Evolutionary conservation across 2,329 filamentous ascomycete species (phyloP).

Genomic region (Fusarium brevicatenulatum): DNA sequence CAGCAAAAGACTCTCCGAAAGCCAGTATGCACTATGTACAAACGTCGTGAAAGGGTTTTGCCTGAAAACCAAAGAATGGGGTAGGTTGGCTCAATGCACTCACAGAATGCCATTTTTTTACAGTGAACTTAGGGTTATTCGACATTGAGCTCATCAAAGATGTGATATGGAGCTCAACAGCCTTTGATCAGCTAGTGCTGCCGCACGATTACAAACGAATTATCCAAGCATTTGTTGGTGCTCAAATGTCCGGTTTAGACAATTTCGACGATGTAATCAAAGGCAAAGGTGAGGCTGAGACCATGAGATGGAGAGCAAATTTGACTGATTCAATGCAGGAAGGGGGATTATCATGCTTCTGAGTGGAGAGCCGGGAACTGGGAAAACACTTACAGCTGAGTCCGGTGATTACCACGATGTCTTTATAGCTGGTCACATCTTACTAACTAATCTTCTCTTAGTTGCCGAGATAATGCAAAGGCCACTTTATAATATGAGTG

Average conservation of each 20-base stretch:
- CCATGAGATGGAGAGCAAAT: fast-evolving
- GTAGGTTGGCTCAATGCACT: background rate
- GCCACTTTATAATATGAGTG: conserved; percentile 11
- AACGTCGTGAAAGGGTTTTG: conserved; percentile 1
- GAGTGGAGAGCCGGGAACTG: conserved; percentile 14
- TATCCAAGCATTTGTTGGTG: conserved; percentile 9
- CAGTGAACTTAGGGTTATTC: background rate
- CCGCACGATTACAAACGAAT: conserved; percentile 13
- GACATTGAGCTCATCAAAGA: conserved; percentile 3
- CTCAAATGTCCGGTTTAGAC: conserved; percentile 11
- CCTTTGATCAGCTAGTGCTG: conserved; percentile 15
- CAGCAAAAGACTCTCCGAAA: background rate
- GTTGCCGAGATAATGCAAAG: conserved; percentile 22
- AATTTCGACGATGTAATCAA: conserved; percentile 9
- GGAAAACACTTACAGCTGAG: conserved; percentile 18
- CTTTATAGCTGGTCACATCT: fast-evolving
- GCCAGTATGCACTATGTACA: background rate
- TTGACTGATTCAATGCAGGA: background rate
- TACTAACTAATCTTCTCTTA: background rate
- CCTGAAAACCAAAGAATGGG: conserved; percentile 17
- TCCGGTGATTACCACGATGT: background rate
- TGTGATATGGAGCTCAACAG: background rate
- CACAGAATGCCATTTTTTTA: background rate
- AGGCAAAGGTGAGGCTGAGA: background rate
- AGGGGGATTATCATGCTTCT: conserved; percentile 16